Evolutionary conservation across 1,284 basidiomycete species (phyloP).

Genomic region (Apiotrichum brassicae): DNA sequence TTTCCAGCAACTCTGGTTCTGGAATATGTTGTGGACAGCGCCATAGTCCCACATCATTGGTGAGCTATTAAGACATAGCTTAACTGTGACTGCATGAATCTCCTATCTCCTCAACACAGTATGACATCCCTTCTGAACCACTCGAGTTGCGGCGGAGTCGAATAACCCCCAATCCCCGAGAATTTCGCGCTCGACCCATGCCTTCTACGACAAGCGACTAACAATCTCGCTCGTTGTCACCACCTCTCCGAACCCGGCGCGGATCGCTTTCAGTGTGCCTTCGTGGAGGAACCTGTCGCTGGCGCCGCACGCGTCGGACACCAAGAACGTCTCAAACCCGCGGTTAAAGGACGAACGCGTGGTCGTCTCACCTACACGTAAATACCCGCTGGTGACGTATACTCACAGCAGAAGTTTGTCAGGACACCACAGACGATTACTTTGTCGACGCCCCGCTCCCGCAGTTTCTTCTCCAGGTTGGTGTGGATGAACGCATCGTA

Average conservation of each 20-base stretch:
- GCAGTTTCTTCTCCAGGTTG: constrained; percentile 1
- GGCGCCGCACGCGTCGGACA: constrained; percentile 5
- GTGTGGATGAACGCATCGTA: constrained; percentile 8
- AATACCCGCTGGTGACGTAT: not conserved
- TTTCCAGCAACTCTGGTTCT: no score
- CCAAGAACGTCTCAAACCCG: constrained; percentile 4
- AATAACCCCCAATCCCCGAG: no score
- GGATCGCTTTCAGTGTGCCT: not conserved
- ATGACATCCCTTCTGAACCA: no score
- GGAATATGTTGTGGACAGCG: no score
- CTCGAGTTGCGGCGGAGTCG: no score
- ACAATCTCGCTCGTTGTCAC: not conserved
- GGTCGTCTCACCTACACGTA: constrained; percentile 7
- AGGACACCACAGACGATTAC: constrained; percentile 2
- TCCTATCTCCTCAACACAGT: no score
- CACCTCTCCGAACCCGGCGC: constrained; percentile 5
- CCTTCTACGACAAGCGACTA: no score
- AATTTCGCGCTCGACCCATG: no score
- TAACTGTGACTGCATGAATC: no score
- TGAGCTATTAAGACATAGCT: no score
- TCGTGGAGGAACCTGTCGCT: not conserved
- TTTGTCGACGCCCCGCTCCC: not conserved
- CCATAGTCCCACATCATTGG: no score
- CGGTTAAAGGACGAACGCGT: constrained; percentile 7
- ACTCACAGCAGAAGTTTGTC: constrained; percentile 10